A percentile compares a stretch with the other conserved stretches of the same genome.
Conservation (phyloP, 306 rosid genomes). For the Styphnolobium japonicum region DNA sequence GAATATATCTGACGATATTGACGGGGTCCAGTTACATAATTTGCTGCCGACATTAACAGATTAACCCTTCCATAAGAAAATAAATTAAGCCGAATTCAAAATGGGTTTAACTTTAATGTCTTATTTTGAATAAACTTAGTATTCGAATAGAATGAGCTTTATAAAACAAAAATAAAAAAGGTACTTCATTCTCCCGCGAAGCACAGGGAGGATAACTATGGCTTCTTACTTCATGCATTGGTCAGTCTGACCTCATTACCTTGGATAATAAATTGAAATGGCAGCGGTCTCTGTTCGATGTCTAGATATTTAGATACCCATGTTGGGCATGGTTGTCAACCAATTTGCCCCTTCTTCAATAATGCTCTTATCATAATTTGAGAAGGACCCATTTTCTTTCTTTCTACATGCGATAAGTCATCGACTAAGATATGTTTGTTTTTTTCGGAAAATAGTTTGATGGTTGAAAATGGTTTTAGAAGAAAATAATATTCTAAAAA, state of each 20-base stretch:
- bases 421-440: not conserved
- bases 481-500: not conserved
- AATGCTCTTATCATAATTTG: not conserved
- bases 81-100: not conserved
- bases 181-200: not conserved
- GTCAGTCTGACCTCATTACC: constrained; percentile 18
- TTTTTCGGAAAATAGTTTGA: not conserved
- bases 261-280: not conserved
- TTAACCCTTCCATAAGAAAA: not conserved
- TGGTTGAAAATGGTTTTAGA: not conserved
- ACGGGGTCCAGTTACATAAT: not conserved
- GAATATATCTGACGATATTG: not conserved
- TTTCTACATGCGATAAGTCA: not conserved
- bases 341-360: not conserved
- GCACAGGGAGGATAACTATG: not conserved
- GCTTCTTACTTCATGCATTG: constrained; percentile 29
- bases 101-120: not conserved
- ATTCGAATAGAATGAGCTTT: not conserved
- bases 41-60: not conserved
- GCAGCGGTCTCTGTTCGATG: not conserved
- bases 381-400: not conserved
- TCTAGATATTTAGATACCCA: not conserved
- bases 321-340: not conserved
- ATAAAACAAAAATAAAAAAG: not conserved
- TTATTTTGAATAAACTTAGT: not conserved